Evolutionary conservation across 441 rosid species (phyloP).

Genomic region (Jatropha multifida): DNA sequence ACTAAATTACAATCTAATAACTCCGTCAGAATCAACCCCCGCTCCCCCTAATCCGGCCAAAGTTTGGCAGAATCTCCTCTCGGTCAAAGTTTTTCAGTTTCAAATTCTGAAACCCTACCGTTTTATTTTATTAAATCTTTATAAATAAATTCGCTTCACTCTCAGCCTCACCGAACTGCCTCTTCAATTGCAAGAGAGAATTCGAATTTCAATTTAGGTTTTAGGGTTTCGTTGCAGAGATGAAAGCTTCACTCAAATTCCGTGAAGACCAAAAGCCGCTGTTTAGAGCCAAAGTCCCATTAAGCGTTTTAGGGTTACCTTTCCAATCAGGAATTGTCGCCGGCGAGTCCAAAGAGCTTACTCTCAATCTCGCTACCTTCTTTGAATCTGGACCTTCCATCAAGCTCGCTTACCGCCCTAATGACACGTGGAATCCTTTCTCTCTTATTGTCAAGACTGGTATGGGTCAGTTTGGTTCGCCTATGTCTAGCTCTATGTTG

Average conservation of each 20-base stretch:
- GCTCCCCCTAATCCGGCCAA: slow-evolving; percentile 15
- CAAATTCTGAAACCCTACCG: neutral
- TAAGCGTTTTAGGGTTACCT: slow-evolving; percentile 67
- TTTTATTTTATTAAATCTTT: neutral
- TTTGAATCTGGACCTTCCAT: slow-evolving; percentile 80
- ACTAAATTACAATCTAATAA: neutral
- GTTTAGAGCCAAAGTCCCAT: slow-evolving; percentile 73
- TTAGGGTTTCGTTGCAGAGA: neutral
- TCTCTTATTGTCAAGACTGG: slow-evolving; percentile 82
- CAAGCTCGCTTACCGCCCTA: slow-evolving; percentile 85
- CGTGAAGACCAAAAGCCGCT: slow-evolving; percentile 85
- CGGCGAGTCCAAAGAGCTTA: slow-evolving; percentile 64
- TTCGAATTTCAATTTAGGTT: slow-evolving; percentile 1
- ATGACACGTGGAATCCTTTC: slow-evolving; percentile 76
- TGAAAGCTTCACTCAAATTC: slow-evolving; percentile 92
- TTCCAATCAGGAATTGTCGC: slow-evolving; percentile 68
- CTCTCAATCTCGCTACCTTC: slow-evolving; percentile 71
- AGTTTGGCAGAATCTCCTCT: slow-evolving; percentile 12
- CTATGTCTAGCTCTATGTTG: slow-evolving; percentile 56
- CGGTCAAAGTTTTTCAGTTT: neutral
- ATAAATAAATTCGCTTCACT: slow-evolving; percentile 2
- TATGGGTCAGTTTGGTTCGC: slow-evolving; percentile 76
- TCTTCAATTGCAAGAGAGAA: neutral
- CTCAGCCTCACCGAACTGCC: neutral
- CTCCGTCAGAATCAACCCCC: neutral